Conservation (phyloP, 2,329 filamentous ascomycete species). For the Penicillium sp. region DNA sequence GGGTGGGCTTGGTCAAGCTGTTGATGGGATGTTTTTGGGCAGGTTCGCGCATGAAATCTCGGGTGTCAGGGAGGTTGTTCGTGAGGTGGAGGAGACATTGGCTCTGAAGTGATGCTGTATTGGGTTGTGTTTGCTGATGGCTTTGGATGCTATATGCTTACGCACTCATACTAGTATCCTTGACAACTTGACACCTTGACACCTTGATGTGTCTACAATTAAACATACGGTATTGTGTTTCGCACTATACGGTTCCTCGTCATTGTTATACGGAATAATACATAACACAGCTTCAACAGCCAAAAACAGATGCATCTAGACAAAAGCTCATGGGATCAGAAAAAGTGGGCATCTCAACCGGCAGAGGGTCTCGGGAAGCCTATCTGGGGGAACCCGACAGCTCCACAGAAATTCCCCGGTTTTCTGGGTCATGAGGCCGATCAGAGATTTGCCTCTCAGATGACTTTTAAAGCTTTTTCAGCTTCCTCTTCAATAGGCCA, state of each 20-base stretch:
- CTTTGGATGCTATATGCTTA: neutral
- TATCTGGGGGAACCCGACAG: slow-evolving; percentile 22
- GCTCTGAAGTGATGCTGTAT: neutral
- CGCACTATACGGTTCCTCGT: slow-evolving; percentile 19
- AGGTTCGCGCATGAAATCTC: slow-evolving; percentile 75
- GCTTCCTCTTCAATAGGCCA: neutral
- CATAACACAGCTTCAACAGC: neutral
- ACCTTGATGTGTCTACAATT: neutral
- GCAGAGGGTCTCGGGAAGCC: slow-evolving; percentile 16
- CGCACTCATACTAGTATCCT: no score
- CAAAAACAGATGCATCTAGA: slow-evolving; percentile 10
- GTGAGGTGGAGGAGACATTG: slow-evolving; percentile 60
- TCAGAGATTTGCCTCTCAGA: slow-evolving; percentile 9
- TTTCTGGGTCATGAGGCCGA: slow-evolving; percentile 2
- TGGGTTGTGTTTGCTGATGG: neutral
- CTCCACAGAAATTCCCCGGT: slow-evolving; percentile 1
- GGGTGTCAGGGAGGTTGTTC: slow-evolving; percentile 68
- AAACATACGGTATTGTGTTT: slow-evolving; percentile 16
- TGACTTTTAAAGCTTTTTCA: slow-evolving; percentile 3
- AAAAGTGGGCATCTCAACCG: neutral
- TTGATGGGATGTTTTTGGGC: slow-evolving; percentile 79
- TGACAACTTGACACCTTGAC: neutral
- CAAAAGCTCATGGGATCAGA: neutral
- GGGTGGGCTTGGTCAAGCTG: slow-evolving; percentile 58
- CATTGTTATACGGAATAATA: slow-evolving; percentile 19